These are phyloP conservation scores for Aspergillus bombycis DNA, from an alignment of 2,329 filamentous ascomycete genomes.

Conservation along the genomic window DNA sequence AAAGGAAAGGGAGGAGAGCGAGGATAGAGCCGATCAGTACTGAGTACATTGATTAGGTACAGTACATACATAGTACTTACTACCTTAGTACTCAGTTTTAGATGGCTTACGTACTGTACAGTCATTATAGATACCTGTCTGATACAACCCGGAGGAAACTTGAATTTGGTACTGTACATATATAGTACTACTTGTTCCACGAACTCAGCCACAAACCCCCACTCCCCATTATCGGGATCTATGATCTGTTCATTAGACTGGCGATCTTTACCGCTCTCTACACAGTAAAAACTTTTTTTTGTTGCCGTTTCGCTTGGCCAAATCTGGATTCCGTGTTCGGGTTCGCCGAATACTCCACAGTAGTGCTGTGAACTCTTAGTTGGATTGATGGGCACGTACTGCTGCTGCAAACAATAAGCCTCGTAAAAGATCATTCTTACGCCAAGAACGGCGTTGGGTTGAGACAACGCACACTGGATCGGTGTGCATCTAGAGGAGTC, in stretches of 20 bases:
- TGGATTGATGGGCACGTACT: slow-evolving; percentile 2
- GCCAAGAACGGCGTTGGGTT: slow-evolving; percentile 16
- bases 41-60: no score
- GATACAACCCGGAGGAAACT: no score
- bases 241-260: not conserved
- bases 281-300: not conserved
- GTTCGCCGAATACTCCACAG: not conserved
- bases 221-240: not conserved
- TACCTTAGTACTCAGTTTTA: not conserved
- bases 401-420: not conserved
- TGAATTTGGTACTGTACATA: no score
- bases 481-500: slow-evolving; percentile 15
- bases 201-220: not conserved
- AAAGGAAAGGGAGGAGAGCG: not conserved
- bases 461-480: slow-evolving; percentile 10
- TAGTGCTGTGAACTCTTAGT: not conserved
- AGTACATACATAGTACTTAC: no score
- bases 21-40: not conserved
- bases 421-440: not conserved
- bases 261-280: not conserved
- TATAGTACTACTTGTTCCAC: not conserved
- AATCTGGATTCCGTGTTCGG: not conserved
- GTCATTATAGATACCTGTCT: not conserved
- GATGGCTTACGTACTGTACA: not conserved
- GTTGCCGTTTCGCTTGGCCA: not conserved